These are phyloP conservation scores for Heliamphora pulchella DNA, from an alignment of 179 eudicot species.

Conservation along the genomic window DNA sequence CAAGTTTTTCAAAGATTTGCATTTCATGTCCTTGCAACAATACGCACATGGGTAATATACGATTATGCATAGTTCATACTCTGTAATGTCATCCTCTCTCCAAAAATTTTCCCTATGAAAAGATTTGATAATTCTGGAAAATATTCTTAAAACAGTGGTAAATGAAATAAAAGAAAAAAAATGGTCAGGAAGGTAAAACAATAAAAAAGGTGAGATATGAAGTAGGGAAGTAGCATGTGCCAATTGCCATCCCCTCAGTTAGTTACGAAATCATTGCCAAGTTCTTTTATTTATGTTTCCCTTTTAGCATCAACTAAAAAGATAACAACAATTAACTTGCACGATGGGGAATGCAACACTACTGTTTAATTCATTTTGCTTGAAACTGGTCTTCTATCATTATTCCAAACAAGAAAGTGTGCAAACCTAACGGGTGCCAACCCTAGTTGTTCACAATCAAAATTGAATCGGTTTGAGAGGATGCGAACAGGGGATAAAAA, in stretches of 20 bases:
- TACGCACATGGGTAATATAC: neutral
- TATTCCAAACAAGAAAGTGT: too few species aligned
- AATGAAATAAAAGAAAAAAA: neutral
- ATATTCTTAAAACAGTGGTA: neutral
- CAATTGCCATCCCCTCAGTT: neutral
- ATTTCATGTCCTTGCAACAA: conserved; percentile 9
- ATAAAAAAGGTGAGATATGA: neutral
- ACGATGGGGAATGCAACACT: neutral
- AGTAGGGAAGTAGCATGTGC: too few species aligned
- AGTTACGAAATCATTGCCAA: neutral
- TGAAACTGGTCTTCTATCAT: neutral
- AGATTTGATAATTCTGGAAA: neutral
- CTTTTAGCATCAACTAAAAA: neutral
- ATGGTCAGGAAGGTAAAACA: neutral
- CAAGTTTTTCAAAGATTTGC: neutral
- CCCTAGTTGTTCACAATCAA: too few species aligned
- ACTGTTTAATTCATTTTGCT: neutral
- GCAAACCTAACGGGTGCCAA: too few species aligned
- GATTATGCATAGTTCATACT: neutral
- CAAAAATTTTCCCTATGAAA: neutral
- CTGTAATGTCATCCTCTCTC: neutral
- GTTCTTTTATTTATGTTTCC: neutral
- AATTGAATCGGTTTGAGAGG: too few species aligned
- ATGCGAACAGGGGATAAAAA: too few species aligned
- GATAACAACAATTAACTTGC: too few species aligned